Conservation (phyloP, 208 protist genomes). For the Leishmania tarentolae region DNA sequence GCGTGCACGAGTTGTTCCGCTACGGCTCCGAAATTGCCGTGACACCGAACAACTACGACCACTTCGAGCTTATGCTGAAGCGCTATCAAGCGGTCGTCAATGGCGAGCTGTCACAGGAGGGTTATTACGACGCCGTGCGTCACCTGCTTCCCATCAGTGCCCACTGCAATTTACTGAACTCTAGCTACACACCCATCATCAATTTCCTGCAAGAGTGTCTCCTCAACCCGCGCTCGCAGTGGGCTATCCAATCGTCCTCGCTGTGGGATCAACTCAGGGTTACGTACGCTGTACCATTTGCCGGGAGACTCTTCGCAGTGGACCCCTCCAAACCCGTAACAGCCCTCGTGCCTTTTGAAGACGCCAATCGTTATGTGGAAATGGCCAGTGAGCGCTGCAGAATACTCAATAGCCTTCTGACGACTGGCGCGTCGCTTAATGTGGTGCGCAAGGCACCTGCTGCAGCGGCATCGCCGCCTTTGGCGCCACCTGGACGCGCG, state of each 20-base stretch:
- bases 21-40: conserved; percentile 47
- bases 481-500: not conserved
- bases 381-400: conserved; percentile 28
- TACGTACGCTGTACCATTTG: conserved; percentile 56
- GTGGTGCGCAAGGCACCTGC: conserved; percentile 15
- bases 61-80: conserved; percentile 42
- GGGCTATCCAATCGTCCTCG: conserved; percentile 38
- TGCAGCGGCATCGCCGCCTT: not conserved
- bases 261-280: conserved; percentile 52
- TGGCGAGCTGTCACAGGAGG: conserved; percentile 14
- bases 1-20: conserved; percentile 61
- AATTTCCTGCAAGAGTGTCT: conserved; percentile 53
- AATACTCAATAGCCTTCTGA: conserved; percentile 30
- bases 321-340: conserved; percentile 23
- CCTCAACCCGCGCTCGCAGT: conserved; percentile 37
- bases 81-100: conserved; percentile 26
- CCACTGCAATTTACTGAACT: conserved; percentile 35
- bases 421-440: conserved; percentile 25
- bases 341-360: conserved; percentile 31
- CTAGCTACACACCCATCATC: conserved; percentile 44
- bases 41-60: conserved; percentile 52
- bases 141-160: conserved; percentile 39
- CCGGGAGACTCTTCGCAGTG: conserved; percentile 44
- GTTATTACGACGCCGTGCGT: conserved; percentile 33
- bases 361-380: conserved; percentile 39